These are phyloP conservation scores for Leucosporidium creatinivorum DNA, from an alignment of 768 basidiomycete genomes.

Conservation along the genomic window DNA sequence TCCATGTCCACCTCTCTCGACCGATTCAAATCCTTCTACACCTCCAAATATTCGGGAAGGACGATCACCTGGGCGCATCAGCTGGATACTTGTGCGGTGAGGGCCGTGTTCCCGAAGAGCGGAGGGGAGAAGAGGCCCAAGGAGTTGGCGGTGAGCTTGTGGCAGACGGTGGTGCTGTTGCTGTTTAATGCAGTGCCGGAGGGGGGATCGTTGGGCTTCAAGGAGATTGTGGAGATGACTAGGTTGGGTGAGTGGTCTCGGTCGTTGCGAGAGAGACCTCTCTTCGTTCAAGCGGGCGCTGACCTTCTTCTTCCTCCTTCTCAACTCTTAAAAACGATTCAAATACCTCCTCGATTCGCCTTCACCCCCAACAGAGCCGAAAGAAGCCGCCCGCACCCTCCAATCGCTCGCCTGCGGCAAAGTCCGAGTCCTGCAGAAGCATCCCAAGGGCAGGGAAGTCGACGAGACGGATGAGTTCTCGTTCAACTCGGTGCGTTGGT, in stretches of 20 bases:
- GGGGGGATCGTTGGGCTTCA: constrained; percentile 52
- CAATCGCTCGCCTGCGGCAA: constrained; percentile 90
- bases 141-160: constrained; percentile 82
- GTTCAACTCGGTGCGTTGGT: constrained; percentile 57
- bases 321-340: too few species aligned
- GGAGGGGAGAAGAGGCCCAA: constrained; percentile 47
- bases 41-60: constrained; percentile 64
- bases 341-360: not conserved
- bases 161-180: constrained; percentile 77
- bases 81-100: constrained; percentile 72
- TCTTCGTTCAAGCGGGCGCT: too few species aligned
- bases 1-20: constrained; percentile 65
- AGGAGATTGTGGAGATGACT: constrained; percentile 60
- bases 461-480: constrained; percentile 65
- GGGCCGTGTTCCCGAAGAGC: constrained; percentile 54
- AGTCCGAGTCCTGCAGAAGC: constrained; percentile 76
- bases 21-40: constrained; percentile 64
- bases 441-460: constrained; percentile 70
- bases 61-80: constrained; percentile 79
- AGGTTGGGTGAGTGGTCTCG: constrained; percentile 56
- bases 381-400: constrained; percentile 69
- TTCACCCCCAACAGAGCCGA: constrained; percentile 49
- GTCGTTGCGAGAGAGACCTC: too few species aligned
- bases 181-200: constrained; percentile 64
- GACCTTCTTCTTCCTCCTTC: too few species aligned